Base-by-base conservation (phyloP, 1,139 yeast genomes). In the Geotrichum cucujoidarum region DNA sequence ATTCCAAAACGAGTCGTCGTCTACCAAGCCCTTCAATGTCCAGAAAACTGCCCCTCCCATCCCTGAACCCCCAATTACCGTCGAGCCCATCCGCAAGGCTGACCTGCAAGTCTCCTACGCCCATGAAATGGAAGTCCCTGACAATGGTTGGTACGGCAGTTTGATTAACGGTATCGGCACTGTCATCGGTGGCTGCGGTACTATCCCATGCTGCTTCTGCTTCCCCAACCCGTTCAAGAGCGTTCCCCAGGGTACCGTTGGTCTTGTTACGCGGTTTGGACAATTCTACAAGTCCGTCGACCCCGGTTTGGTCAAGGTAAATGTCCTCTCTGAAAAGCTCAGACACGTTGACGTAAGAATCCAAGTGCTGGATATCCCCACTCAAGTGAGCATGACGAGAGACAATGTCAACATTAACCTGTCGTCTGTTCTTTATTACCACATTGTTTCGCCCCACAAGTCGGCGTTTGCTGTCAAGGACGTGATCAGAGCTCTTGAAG, bases 241-340 rank as follows among this genome's bases (percentile, higher is more conserved):
- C 40, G 85, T 83, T 37, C 67, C 74, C 38, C 87, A 82, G 65
- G 90, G 90, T 61, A 72, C 77, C 52, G 88, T 83, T 49, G 90
- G 89, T 14, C 70, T 83, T 52, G 74, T 83, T 40, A 83, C 83
- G 49, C 74, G 77, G 39, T 83, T 81, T 62, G 90, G 90, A 58
- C 81, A 83, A 47, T 72, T 82, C 55, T 72, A 82, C 51, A 71
- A 81, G 62, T 72, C 82, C 6, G 83, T 78, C 34, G 89, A 82
- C 61, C 88, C 89, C 2, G 90, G 90, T 43, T 72, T 82, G 49
- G 71, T 77, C 21, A 77, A 77, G 58, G 80, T 83, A 47, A 82
- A 82, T 62, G 80, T 81, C 14, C 72, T 83, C 71, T 73, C 81
- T 42, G 89, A 83, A 60, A 75, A 69, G 53, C 64, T 83, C 57